These are phyloP conservation scores for Fusarium keratoplasticum DNA, from an alignment of 2,329 filamentous ascomycete genomes.

Conservation along the genomic window DNA sequence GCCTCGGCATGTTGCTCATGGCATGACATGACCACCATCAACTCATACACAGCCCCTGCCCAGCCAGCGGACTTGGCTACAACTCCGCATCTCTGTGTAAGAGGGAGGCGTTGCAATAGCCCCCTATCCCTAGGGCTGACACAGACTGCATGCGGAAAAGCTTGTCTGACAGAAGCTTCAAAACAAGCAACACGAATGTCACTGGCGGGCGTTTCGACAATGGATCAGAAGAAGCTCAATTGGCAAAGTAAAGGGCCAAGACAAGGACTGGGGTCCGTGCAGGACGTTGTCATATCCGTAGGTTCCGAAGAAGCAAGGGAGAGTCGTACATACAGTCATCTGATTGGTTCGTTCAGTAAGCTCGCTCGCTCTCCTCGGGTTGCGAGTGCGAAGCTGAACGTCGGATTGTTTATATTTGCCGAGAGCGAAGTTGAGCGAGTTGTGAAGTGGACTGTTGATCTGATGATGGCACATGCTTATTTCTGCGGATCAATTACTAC, in stretches of 20 bases:
- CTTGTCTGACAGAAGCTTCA: conserved; percentile 15
- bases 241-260: background rate
- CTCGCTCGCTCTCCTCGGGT: background rate
- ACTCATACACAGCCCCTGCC: background rate
- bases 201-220: background rate
- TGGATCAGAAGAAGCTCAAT: background rate
- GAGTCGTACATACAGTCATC: background rate
- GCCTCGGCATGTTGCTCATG: background rate
- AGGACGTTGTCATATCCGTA: conserved; percentile 11
- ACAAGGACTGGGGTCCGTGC: background rate
- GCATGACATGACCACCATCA: background rate
- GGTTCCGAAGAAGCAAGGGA: conserved; percentile 15
- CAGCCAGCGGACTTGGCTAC: background rate
- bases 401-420: background rate
- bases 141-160: conserved; percentile 13
- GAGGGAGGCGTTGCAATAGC: background rate
- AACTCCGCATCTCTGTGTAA: background rate
- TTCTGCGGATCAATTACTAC: background rate
- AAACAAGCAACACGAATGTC: background rate
- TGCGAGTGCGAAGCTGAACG: background rate
- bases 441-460: background rate
- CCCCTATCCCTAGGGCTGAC: conserved; percentile 32
- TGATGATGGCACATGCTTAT: background rate
- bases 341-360: background rate
- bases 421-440: background rate